Evolutionary conservation across 305 asterid genomes (phyloP), one percentile per base, ranked within the genome.

Genomic region (Fraxinus platypoda): DNA sequence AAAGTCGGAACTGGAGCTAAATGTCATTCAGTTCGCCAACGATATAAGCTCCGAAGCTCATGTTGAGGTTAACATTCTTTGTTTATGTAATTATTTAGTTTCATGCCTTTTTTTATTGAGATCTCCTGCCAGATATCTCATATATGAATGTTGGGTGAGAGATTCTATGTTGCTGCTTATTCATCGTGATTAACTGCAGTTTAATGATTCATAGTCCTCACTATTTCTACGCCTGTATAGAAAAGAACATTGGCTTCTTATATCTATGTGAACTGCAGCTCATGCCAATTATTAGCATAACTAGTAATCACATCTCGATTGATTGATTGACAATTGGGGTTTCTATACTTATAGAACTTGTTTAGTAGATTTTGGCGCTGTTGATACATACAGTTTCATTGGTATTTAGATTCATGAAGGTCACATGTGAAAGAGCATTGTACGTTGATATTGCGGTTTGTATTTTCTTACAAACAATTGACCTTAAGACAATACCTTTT

Each of bases 41-140:
- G 98, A 95, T 85, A 95, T 95, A 84, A 95, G 98, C 93, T 93
- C 99, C 33, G 99, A 96, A 92, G 98, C 98, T 81, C 99, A 96
- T 88, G 93, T 96, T 79, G 93, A 94, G 98, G 98, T 95, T 81
- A 83, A 85, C 78, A 78, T 83, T 85, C 84, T 77, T 83, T 79
- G 80, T 75, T 79, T 80, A 76, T 80, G 13, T 78, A 59, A 49
- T 21, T 70, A 34, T 59, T 35, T 31, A 59, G 43, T 76, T 72
- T 59, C 75, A 30, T 31, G 11, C 19, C 35, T 77, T 76, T 74
- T 74, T 52, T n/a, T 74, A 12, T 6, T 28, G 37, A 68, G 31
- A 68, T 68, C 7, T 12, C 74, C 74, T 68, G 7, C 76, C 28
- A 38, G 43, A 30, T 59, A 38, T 35, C 52, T 76, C 9, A 3